Evolutionary conservation across 768 basidiomycete species (phyloP).

Genomic region (Lactarius sanguifluus): DNA sequence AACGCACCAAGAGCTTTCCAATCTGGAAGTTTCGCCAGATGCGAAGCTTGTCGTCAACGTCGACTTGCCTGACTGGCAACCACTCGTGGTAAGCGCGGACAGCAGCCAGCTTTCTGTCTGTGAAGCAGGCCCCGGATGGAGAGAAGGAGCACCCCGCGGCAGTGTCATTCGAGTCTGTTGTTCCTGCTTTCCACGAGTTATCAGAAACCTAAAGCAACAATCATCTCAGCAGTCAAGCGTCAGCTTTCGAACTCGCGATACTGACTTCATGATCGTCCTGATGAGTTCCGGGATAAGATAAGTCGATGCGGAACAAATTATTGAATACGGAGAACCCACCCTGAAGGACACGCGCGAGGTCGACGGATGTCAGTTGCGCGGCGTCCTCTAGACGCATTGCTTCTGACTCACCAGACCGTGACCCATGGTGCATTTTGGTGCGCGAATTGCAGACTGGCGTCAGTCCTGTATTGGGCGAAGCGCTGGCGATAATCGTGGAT

Average conservation of each 20-base stretch:
- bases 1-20: conserved; percentile 49
- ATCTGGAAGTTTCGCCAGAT: conserved; percentile 67
- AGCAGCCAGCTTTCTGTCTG: conserved; percentile 57
- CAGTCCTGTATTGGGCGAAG: conserved; percentile 53
- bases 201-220: conserved; percentile 46
- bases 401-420: conserved; percentile 46
- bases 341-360: background rate
- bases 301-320: background rate
- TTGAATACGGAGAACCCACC: background rate
- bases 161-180: conserved; percentile 56
- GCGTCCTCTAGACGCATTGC: background rate
- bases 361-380: background rate
- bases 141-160: conserved; percentile 50
- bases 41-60: conserved; percentile 52
- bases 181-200: conserved; percentile 57
- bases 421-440: conserved; percentile 57
- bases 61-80: conserved; percentile 62
- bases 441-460: conserved; percentile 46
- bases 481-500: conserved; percentile 56
- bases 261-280: conserved; percentile 54
- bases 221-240: background rate
- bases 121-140: conserved; percentile 55
- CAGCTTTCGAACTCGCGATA: background rate
- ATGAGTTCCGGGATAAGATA: background rate
- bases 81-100: conserved; percentile 61